A percentile compares a stretch with the other conserved stretches of the same genome.
Evolutionary conservation across 2,329 filamentous ascomycete genomes (phyloP).

Genomic region (Colletotrichum costaricense): DNA sequence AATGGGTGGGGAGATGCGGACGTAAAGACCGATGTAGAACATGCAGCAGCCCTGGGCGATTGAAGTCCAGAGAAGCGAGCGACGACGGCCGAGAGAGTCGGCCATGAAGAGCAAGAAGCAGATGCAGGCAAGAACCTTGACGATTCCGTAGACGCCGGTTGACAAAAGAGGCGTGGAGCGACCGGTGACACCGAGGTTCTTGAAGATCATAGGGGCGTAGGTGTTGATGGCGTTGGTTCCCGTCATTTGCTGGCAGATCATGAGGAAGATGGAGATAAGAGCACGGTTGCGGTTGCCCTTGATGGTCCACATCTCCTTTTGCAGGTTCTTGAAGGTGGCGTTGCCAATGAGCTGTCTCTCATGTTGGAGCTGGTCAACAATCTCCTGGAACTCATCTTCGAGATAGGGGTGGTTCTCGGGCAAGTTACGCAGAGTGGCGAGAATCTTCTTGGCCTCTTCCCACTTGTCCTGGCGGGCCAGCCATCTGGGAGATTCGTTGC

Average conservation of each 20-base stretch:
- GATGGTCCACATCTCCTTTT: constrained; percentile 70
- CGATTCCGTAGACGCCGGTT: constrained; percentile 72
- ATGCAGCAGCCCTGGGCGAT: constrained; percentile 70
- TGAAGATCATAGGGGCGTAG: constrained; percentile 48
- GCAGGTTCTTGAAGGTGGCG: constrained; percentile 61
- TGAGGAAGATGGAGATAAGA: constrained; percentile 64
- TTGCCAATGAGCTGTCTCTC: constrained; percentile 63
- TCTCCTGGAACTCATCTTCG: constrained; percentile 66
- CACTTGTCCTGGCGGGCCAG: constrained; percentile 73
- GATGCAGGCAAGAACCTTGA: constrained; percentile 69
- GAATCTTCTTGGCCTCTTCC: constrained; percentile 68
- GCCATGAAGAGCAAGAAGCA: constrained; percentile 70
- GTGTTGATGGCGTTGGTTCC: constrained; percentile 56
- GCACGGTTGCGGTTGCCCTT: constrained; percentile 68
- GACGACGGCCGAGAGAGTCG: constrained; percentile 69
- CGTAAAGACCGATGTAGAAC: constrained; percentile 75
- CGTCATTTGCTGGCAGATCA: constrained; percentile 76
- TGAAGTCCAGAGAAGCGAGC: constrained; percentile 69
- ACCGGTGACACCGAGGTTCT: constrained; percentile 51
- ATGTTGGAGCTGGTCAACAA: constrained; percentile 64
- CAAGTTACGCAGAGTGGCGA: constrained; percentile 67
- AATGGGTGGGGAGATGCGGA: constrained; percentile 66
- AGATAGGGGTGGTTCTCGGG: constrained; percentile 63
- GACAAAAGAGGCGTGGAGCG: constrained; percentile 67
- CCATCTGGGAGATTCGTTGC: constrained; percentile 74